Base-by-base conservation (phyloP, 2,329 filamentous ascomycete species). In the Nemania diffusa region DNA sequence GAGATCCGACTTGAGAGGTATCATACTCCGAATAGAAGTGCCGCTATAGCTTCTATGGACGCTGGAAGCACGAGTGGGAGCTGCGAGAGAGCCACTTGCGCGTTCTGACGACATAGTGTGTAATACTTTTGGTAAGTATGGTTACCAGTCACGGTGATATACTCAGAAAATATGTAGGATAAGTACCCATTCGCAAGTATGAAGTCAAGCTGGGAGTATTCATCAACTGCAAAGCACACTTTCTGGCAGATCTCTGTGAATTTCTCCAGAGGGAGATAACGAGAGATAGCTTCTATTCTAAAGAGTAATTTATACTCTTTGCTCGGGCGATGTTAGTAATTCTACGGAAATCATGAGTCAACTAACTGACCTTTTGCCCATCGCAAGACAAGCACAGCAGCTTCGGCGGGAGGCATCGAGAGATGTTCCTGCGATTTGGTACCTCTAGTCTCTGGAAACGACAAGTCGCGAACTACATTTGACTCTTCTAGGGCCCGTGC, bases 171-270 rank as follows among this genome's bases (percentile, higher is more conserved):
- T 2, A 80, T 29, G 51, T 78, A 80, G 3, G 76, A 77, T 2
- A 81, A 59, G 32, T 75, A 80, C 2, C 78, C 75, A 57, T 79
- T 81, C 0, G 79, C 75, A 1, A 81, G 72, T 1, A 81, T 74
- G 6, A 78, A 74, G 11, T 80, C 78, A 2, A 76, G 56, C 15
- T 78, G 72, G 0, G 65, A 74, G 58, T 80, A 76, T 5, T 75
- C 73, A 7, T 79, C 74, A 3, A 79, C 62, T 0, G 77, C 75
- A 53, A 81, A 81, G 61, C 79, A 81, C 7, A 81, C 72, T 64
- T 76, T 78, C 27, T 71, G 73, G 48, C 78, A 79, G 9, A 77
- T 73, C 2, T 78, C 72, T 2, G 74, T 69, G 29, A 79, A 80
- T 0, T 50, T 73, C 0, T 76, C 60, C 0, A 79, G 67, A 0